Conservation (phyloP, 352 stramenopile genomes). For the Phytophthora nicotianae region DNA sequence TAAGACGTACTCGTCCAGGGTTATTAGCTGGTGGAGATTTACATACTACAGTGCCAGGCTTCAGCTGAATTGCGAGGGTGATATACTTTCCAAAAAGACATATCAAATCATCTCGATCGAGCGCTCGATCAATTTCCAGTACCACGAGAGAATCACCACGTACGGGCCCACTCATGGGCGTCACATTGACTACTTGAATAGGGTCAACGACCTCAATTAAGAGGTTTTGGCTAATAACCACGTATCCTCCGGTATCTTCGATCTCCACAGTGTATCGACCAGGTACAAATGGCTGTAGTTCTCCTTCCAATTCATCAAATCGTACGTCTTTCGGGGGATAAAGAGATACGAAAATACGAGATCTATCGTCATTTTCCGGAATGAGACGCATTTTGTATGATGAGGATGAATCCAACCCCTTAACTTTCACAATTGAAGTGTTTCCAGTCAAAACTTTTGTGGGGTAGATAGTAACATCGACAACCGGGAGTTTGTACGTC, state of each 20-base stretch:
- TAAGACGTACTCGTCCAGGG: constrained; percentile 24
- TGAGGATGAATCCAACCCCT: constrained; percentile 11
- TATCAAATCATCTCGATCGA: constrained; percentile 17
- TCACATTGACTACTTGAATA: constrained; percentile 3
- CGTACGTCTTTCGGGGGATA: background rate
- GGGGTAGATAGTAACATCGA: constrained; percentile 13
- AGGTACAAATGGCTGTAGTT: background rate
- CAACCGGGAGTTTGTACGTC: constrained; percentile 28
- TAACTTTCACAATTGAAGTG: constrained; percentile 1
- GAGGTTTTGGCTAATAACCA: background rate
- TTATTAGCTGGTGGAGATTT: constrained; percentile 19
- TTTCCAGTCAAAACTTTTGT: constrained; percentile 1
- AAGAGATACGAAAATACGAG: constrained; percentile 1
- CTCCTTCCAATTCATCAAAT: constrained; percentile 1
- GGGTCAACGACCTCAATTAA: constrained; percentile 5
- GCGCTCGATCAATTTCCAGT: constrained; percentile 14
- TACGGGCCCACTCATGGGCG: constrained; percentile 26
- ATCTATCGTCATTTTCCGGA: background rate
- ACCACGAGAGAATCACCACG: constrained; percentile 37
- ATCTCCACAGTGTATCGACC: constrained; percentile 20
- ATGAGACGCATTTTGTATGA: constrained; percentile 16
- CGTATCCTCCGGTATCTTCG: constrained; percentile 17
- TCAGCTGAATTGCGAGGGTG: constrained; percentile 10
- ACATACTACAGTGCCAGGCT: constrained; percentile 24
- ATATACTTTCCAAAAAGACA: constrained; percentile 35